These are phyloP conservation scores for Cytidiella melzeri DNA, from an alignment of 768 basidiomycete genomes.

Conservation along the genomic window DNA sequence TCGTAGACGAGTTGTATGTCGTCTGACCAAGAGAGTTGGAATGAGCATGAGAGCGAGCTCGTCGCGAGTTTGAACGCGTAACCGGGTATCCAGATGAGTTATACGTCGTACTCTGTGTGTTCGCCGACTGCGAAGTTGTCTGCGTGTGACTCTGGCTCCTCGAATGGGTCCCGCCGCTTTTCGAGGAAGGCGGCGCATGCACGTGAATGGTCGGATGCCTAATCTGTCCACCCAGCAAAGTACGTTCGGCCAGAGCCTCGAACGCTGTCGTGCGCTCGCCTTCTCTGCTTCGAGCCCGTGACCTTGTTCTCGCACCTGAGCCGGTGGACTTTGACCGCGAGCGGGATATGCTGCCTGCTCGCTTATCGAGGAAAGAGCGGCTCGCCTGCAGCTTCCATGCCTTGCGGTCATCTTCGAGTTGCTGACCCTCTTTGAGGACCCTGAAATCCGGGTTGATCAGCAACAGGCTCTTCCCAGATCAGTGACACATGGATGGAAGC, in stretches of 20 bases:
- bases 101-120: constrained; percentile 14
- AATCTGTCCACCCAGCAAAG: constrained; percentile 60
- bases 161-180: constrained; percentile 29
- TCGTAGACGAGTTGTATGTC: constrained; percentile 25
- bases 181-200: constrained; percentile 15
- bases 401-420: constrained; percentile 55
- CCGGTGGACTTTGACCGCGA: constrained; percentile 53
- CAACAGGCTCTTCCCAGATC: constrained; percentile 1
- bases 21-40: constrained; percentile 28
- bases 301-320: constrained; percentile 8
- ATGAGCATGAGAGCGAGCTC: constrained; percentile 31
- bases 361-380: constrained; percentile 59
- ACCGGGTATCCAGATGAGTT: constrained; percentile 15
- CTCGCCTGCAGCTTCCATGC: constrained; percentile 62
- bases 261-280: constrained; percentile 31
- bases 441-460: too few species aligned
- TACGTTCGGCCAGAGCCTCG: constrained; percentile 60
- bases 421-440: constrained; percentile 59
- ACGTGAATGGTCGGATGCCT: constrained; percentile 38
- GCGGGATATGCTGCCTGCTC: constrained; percentile 55
- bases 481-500: neutral
- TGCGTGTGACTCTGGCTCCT: constrained; percentile 40
- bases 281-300: constrained; percentile 15
- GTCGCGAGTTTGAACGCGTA: constrained; percentile 10
- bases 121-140: constrained; percentile 10